Evolutionary conservation across 768 basidiomycete species (phyloP), one percentile per base, ranked within the genome.

Genomic region (Mycena polygramma): DNA sequence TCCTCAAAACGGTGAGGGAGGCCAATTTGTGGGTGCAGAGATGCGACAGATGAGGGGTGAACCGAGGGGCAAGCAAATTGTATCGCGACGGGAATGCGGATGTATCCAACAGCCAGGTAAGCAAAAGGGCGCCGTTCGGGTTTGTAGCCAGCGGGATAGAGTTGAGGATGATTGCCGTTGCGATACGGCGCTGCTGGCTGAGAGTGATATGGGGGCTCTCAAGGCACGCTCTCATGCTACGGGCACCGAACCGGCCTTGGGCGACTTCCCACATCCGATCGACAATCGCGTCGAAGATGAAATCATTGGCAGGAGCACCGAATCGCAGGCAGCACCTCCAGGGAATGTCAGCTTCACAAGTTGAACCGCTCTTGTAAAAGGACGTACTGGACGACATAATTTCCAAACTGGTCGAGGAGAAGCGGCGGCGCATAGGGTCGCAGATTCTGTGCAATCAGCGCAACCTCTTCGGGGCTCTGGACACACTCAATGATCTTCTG

Each of bases 401-500:
- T 96, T 69, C 94, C 94, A 75, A 95, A 96, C 77, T 96, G 95
- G 78, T 99, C 97, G 43, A 99, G 88, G 48, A 99, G 88, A 22
- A 99, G 86, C 13, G 98, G 96, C 53, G 98, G 98, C 14, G 94
- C 89, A 78, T 97, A 99, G 0, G 98, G 91, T 68, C 94, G 86
- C 69, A 99, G 81, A 78, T 97, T 94, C 78, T 93, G 91, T 53
- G 94, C 90, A 76, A 99, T 91, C 48, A 97, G 81, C 8, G 86
- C 86, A 63, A 96, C 88, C 79, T 99, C 98, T 63, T 98, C 96
- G 20, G 93, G 91, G 39, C 87, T 91, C 66, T 91, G 89, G 52
- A 96, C 94, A 71, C 96, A 97, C 82, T 98, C 96, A 68, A 99
- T 99, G 77, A 98, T 96, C 87, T 98, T 99, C 82, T 99, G 98